Conservation (phyloP, 2,329 filamentous ascomycete genomes). For the Colletotrichum filicis region DNA sequence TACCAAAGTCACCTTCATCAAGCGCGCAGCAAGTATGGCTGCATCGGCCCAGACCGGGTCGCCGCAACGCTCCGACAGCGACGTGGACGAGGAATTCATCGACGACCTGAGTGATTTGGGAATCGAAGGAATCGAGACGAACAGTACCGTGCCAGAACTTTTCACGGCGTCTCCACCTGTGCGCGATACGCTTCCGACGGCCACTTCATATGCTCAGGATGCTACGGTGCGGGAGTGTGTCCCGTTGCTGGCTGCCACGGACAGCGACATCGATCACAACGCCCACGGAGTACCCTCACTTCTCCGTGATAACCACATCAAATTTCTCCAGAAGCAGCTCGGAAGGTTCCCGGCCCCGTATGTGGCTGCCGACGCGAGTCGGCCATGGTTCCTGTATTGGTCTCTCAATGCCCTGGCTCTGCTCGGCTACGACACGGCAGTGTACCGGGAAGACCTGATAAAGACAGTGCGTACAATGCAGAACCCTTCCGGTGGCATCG, state of each 20-base stretch:
- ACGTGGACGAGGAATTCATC: constrained; percentile 34
- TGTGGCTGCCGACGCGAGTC: constrained; percentile 82
- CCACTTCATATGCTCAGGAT: constrained; percentile 81
- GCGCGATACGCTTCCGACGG: constrained; percentile 72
- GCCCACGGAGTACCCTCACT: constrained; percentile 79
- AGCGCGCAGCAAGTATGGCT: constrained; percentile 36
- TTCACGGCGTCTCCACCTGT: constrained; percentile 71
- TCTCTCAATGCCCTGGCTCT: constrained; percentile 79
- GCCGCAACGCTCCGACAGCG: constrained; percentile 15
- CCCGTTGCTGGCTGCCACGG: constrained; percentile 71
- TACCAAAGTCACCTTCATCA: constrained; percentile 46
- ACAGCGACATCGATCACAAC: constrained; percentile 69
- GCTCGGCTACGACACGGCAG: constrained; percentile 77
- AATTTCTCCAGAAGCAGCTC: constrained; percentile 70
- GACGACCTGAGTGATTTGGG: constrained; percentile 27
- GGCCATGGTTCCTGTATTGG: constrained; percentile 98
- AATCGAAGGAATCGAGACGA: constrained; percentile 34
- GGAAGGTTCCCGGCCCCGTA: constrained; percentile 75
- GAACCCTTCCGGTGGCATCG: constrained; percentile 86
- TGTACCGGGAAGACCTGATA: constrained; percentile 76
- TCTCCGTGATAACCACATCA: constrained; percentile 69
- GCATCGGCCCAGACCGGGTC: constrained; percentile 21
- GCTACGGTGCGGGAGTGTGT: constrained; percentile 76
- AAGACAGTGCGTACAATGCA: constrained; percentile 85
- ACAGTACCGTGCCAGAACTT: constrained; percentile 59